phyloP scores from a whole-genome alignment of 129 eudicot genomes.

The Tagetes erecta region DNA sequence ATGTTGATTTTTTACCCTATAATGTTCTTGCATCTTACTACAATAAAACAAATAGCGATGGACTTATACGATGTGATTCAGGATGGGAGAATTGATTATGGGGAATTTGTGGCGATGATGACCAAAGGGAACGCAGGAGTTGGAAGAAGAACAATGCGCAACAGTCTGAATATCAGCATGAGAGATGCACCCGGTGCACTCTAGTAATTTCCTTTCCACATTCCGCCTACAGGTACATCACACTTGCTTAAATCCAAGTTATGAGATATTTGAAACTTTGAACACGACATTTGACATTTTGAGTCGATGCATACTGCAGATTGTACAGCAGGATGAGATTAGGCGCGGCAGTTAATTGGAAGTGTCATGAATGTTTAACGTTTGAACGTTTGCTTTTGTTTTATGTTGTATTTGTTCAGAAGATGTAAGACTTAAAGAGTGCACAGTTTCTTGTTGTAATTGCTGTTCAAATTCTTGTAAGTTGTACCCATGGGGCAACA shows the following conservation, averaged over 20 bases:
- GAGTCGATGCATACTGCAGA: constrained; percentile 24
- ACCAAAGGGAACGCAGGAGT: constrained; percentile 87
- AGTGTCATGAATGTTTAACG: constrained; percentile 24
- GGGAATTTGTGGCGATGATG: constrained; percentile 99
- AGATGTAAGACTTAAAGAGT: constrained; percentile 38
- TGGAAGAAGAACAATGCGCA: constrained; percentile 97
- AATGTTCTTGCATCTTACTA: background rate
- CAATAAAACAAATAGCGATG: background rate
- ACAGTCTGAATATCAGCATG: constrained; percentile 88
- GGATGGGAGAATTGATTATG: constrained; percentile 83
- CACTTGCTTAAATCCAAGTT: background rate
- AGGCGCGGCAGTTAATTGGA: constrained; percentile 26
- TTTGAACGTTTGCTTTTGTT: constrained; percentile 20
- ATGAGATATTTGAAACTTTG: too few species aligned
- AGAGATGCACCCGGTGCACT: constrained; percentile 67
- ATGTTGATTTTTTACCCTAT: too few species aligned
- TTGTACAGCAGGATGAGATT: constrained; percentile 48
- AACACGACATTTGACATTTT: background rate
- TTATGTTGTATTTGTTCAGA: constrained; percentile 36
- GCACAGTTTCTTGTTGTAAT: constrained; percentile 37
- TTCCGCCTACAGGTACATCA: constrained; percentile 20
- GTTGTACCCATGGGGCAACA: constrained; percentile 26
- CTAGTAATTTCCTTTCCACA: constrained; percentile 27
- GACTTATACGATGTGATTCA: constrained; percentile 24
- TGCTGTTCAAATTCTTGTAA: constrained; percentile 32